Conservation (phyloP, 352 stramenopile species). For the Globisporangium nagaii region DNA sequence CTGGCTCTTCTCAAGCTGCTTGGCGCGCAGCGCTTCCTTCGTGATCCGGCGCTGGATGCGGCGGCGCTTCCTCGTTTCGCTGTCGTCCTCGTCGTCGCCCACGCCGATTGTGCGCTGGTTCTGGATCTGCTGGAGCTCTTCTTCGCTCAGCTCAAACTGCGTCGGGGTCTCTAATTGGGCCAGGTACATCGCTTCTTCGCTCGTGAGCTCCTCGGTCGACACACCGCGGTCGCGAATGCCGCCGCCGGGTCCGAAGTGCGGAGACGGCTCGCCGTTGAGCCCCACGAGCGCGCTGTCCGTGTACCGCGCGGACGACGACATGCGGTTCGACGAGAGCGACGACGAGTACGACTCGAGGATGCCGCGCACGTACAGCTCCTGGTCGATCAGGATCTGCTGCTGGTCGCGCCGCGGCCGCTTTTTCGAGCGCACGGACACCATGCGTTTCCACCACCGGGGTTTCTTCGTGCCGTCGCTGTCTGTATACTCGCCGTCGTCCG, state of each 20-base stretch:
- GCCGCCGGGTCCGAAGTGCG: not conserved
- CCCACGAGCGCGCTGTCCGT: slow-evolving; percentile 15
- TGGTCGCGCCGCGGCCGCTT: slow-evolving; percentile 13
- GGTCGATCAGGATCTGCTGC: slow-evolving; percentile 25
- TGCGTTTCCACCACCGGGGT: slow-evolving; percentile 34
- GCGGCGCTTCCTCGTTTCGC: slow-evolving; percentile 39
- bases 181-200: slow-evolving; percentile 14
- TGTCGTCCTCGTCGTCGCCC: slow-evolving; percentile 16
- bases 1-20: slow-evolving; percentile 48
- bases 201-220: slow-evolving; percentile 3
- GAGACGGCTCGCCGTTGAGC: slow-evolving; percentile 15
- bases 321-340: slow-evolving; percentile 60
- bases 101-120: slow-evolving; percentile 15
- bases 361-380: slow-evolving; percentile 66
- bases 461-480: slow-evolving; percentile 12
- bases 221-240: slow-evolving; percentile 2
- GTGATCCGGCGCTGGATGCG: slow-evolving; percentile 47
- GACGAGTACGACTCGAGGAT: slow-evolving; percentile 75
- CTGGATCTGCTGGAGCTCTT: slow-evolving; percentile 4
- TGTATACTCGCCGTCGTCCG: slow-evolving; percentile 16
- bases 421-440: slow-evolving; percentile 21
- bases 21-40: slow-evolving; percentile 50
- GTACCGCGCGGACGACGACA: slow-evolving; percentile 28
- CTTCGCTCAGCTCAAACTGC: slow-evolving; percentile 1
- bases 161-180: slow-evolving; percentile 18